phyloP scores from a whole-genome alignment of 164 flowering plant species.

The Hamamelis virginiana region DNA sequence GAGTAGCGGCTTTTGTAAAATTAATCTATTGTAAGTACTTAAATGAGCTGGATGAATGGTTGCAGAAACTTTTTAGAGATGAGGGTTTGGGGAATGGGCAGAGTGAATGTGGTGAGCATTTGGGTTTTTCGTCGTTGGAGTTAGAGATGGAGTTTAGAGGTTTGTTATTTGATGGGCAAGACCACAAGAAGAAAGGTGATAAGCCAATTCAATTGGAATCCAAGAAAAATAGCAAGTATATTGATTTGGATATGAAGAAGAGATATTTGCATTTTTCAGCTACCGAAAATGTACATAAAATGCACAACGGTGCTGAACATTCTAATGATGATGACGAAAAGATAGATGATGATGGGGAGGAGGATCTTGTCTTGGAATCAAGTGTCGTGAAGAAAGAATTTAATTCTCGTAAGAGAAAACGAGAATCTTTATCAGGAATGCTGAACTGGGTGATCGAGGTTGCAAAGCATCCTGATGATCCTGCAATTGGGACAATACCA shows the following conservation, averaged over 20 bases:
- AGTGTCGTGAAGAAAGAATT: conserved; percentile 9
- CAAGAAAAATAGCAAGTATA: conserved; percentile 1
- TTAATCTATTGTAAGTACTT: conserved; percentile 50
- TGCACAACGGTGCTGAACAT: background rate
- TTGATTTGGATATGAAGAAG: conserved; percentile 3
- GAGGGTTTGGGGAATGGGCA: conserved; percentile 11
- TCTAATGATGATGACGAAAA: conserved; percentile 17
- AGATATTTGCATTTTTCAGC: too few relatives aligned
- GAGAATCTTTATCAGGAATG: conserved; percentile 35
- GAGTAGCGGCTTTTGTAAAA: conserved; percentile 29
- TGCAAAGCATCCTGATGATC: conserved; percentile 46
- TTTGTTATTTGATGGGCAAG: conserved; percentile 8
- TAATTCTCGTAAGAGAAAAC: conserved; percentile 41
- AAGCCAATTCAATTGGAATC: background rate
- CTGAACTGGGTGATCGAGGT: conserved; percentile 39
- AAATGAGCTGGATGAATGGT: conserved; percentile 42
- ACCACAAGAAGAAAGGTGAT: background rate
- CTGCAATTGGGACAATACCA: conserved; percentile 24
- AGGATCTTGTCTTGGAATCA: conserved; percentile 2
- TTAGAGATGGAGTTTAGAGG: conserved; percentile 24
- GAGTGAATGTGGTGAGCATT: conserved; percentile 17
- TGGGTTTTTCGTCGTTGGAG: conserved; percentile 27
- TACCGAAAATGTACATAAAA: background rate
- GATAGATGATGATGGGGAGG: conserved; percentile 15
- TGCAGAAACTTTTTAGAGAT: conserved; percentile 18